Evolutionary conservation across 2,329 filamentous ascomycete genomes (phyloP).

Genomic region (Colletotrichum magnum): DNA sequence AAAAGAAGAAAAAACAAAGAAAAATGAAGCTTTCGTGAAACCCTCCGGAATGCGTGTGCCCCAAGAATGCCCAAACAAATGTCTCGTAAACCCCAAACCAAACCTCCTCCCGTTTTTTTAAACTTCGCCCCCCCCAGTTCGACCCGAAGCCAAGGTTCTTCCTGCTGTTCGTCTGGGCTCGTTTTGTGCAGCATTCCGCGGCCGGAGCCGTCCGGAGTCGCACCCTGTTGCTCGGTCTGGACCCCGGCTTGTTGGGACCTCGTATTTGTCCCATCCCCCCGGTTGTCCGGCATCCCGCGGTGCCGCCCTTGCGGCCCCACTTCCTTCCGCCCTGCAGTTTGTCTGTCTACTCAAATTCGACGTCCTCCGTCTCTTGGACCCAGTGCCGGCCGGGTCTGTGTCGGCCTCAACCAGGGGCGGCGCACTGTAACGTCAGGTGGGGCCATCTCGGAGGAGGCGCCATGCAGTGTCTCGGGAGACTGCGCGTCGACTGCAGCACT

Average conservation of each 20-base stretch:
- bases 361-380: slow-evolving; percentile 12
- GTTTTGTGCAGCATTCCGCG: neutral
- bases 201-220: neutral
- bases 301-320: slow-evolving; percentile 29
- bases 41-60: slow-evolving; percentile 22
- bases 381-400: neutral
- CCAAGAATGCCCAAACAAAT: slow-evolving; percentile 7
- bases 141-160: neutral
- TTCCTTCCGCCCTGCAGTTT: slow-evolving; percentile 9
- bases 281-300: slow-evolving; percentile 4
- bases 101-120: slow-evolving; percentile 2
- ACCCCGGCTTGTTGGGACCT: neutral
- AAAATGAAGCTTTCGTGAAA: slow-evolving; percentile 8
- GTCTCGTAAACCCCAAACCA: neutral
- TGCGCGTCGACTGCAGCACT: too few relatives aligned
- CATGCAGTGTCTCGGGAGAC: neutral
- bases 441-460: neutral
- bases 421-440: neutral
- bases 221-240: neutral
- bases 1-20: neutral
- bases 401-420: neutral
- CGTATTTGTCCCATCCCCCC: neutral
- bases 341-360: slow-evolving; percentile 23
- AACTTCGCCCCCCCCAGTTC: slow-evolving; percentile 5
- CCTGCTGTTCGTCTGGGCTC: neutral